Percentiles rank a stretch among this genome's conserved stretches.
Evolutionary conservation across 768 basidiomycete genomes (phyloP).

Genomic region (Lentinula sp.): DNA sequence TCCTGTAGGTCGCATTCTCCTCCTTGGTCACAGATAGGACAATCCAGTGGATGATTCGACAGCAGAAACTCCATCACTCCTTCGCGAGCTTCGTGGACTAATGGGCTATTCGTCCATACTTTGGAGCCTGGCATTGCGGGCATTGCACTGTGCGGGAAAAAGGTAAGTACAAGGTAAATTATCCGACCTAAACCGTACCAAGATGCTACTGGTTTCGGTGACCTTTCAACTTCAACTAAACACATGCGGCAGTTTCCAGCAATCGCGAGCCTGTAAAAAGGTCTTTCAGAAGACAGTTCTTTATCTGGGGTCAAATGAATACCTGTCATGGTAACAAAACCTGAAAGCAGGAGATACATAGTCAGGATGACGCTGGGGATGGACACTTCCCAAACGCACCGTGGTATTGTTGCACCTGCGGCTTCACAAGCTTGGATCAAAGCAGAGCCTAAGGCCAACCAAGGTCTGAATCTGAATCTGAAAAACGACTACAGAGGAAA

Average conservation of each 20-base stretch:
- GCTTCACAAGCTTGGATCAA: slow-evolving; percentile 95
- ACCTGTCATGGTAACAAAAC: slow-evolving; percentile 87
- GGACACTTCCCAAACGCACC: slow-evolving; percentile 36
- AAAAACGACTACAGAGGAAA: slow-evolving; percentile 9
- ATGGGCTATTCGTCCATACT: slow-evolving; percentile 89
- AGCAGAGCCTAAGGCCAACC: slow-evolving; percentile 66
- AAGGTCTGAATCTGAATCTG: neutral
- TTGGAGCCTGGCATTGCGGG: slow-evolving; percentile 94
- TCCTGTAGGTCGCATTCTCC: slow-evolving; percentile 99
- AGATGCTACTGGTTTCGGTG: slow-evolving; percentile 92
- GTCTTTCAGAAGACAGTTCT: neutral
- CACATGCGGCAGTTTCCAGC: slow-evolving; percentile 99
- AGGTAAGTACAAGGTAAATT: neutral
- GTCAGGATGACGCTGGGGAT: slow-evolving; percentile 6
- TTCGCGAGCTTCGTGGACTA: slow-evolving; percentile 88
- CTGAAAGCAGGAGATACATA: slow-evolving; percentile 27
- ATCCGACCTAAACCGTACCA: slow-evolving; percentile 44
- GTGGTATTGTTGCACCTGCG: slow-evolving; percentile 74
- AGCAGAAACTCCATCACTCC: slow-evolving; percentile 99
- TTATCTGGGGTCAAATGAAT: slow-evolving; percentile 8
- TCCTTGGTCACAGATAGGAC: slow-evolving; percentile 98
- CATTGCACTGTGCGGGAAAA: slow-evolving; percentile 62
- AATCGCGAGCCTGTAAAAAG: slow-evolving; percentile 68
- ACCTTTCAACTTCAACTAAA: slow-evolving; percentile 93
- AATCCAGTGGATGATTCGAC: slow-evolving; percentile 96